Conservation (phyloP, 208 protist species). For the Angomonas deanei region DNA sequence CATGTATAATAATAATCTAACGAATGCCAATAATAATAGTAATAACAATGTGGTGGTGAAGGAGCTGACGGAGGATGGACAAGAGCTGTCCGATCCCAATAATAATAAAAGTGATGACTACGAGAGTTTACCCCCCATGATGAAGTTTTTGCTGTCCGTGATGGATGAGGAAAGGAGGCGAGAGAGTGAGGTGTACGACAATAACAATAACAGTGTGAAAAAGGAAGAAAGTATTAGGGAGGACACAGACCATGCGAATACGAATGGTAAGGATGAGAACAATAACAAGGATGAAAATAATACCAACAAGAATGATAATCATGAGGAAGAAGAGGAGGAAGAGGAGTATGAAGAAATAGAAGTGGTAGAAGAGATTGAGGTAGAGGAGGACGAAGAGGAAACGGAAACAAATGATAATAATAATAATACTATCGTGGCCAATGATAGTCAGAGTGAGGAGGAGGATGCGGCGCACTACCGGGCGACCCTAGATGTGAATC, state of each 20-base stretch:
- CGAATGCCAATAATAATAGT: not conserved
- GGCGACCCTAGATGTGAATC: too few relatives aligned
- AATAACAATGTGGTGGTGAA: too few relatives aligned
- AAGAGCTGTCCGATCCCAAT: not conserved
- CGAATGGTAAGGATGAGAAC: not conserved
- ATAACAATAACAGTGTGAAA: too few relatives aligned
- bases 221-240: not conserved
- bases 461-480: too few relatives aligned
- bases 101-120: not conserved
- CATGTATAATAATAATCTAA: not conserved
- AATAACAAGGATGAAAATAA: not conserved
- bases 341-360: not conserved
- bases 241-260: too few relatives aligned
- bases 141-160: not conserved
- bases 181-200: too few relatives aligned
- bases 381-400: conserved; percentile 2
- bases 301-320: too few relatives aligned
- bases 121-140: not conserved
- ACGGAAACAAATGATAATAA: not conserved
- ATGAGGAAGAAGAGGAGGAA: not conserved
- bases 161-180: not conserved
- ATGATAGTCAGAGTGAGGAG: too few relatives aligned
- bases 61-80: too few relatives aligned
- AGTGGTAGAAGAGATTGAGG: not conserved
- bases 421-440: not conserved